Base-by-base conservation (phyloP, 805 yeast species). In the Pichia gijzeniarum region DNA sequence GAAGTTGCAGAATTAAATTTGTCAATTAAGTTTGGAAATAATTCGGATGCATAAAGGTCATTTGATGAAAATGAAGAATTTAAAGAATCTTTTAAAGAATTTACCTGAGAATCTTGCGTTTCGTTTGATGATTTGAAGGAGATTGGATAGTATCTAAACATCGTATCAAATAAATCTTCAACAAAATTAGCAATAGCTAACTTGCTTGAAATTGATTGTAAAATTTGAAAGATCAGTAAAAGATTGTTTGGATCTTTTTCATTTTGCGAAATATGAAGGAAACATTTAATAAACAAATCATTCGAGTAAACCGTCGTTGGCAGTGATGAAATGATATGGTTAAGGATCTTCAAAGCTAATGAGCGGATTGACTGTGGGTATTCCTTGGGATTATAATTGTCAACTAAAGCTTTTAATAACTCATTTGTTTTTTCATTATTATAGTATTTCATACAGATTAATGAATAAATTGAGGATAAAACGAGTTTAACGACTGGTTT, bases 111-210 rank as follows among this genome's bases (percentile, higher is more conserved):
- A 50, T 81, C 79, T 60, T 89, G 88, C 0, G 93, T 90, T 55
- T 91, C 96, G 61, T 86, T 86, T 3, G 98, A 96, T 1, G 98
- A 96, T 47, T 80, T 81, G 66, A 95, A 93, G 1, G 96, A 85
- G 36, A 93, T 90, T 12, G 99, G 99, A 68, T 91, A 93, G 66
- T 93, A 93, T 63, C 99, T 93, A 60, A 91, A 95, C 35, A 87
- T 71, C 31, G 85, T 78, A 60, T 93, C 99, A 60, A 90, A 95
- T 48, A 93, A 61, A 9, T 85, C 87, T 52, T 83, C 82, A 28
- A 74, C 58, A 56, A 61, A 66, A n/a, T 63, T 60, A 35, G 63
- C 52, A 41, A 77, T 68, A 3, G 68, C 64, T 22, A 79, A 66
- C 3, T 54, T 55, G 18, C 58, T 48, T 17, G 79, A 69, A 13